Conservation (phyloP, 805 yeast genomes). For the Pichia gijzeniarum region DNA sequence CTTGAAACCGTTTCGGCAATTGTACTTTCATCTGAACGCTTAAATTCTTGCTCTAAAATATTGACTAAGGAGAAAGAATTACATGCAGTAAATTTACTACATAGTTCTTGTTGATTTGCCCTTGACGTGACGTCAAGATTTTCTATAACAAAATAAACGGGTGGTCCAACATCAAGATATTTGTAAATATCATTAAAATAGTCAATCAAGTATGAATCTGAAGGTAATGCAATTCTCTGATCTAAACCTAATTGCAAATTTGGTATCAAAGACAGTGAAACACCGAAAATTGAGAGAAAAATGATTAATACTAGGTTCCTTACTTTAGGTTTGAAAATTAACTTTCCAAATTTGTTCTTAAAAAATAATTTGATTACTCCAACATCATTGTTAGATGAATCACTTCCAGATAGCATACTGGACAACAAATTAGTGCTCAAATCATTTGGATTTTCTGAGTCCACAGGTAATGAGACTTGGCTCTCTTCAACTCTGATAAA, state of each 20-base stretch:
- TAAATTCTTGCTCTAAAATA: conserved; percentile 77
- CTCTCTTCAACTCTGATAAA: conserved; percentile 32
- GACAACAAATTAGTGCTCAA: conserved; percentile 17
- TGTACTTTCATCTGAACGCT: conserved; percentile 55
- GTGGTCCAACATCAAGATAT: conserved; percentile 84
- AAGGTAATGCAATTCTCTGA: conserved; percentile 83
- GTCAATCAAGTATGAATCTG: conserved; percentile 70
- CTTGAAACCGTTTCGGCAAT: conserved; percentile 79
- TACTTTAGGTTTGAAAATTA: conserved; percentile 42
- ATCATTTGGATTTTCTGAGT: conserved; percentile 9
- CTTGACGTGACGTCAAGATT: conserved; percentile 57
- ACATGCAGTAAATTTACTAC: conserved; percentile 87
- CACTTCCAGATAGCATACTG: conserved; percentile 19
- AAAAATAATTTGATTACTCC: conserved; percentile 37
- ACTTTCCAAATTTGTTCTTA: conserved; percentile 49
- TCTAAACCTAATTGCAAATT: conserved; percentile 73
- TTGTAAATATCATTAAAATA: conserved; percentile 73
- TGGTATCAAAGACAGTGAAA: conserved; percentile 68
- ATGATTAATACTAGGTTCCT: conserved; percentile 43
- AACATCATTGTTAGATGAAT: conserved; percentile 13
- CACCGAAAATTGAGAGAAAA: conserved; percentile 58
- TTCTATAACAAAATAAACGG: conserved; percentile 77
- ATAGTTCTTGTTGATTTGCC: conserved; percentile 60
- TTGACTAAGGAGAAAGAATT: conserved; percentile 72
- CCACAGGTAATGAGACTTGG: conserved; percentile 14